These are phyloP conservation scores for Luffa aegyptiaca DNA, from an alignment of 306 rosid species.

Conservation along the genomic window DNA sequence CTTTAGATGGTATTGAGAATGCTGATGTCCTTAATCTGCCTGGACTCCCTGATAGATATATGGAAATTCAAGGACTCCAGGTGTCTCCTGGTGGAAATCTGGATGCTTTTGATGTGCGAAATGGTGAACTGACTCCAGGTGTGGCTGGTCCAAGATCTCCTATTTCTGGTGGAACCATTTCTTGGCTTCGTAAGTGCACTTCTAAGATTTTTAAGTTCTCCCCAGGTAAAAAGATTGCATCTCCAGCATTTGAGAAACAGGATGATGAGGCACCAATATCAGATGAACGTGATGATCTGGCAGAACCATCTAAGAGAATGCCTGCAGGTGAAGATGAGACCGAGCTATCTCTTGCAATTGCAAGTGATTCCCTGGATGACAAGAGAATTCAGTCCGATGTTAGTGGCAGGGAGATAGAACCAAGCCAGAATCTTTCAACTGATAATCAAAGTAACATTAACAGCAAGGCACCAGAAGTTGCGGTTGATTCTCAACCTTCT, in stretches of 20 bases:
- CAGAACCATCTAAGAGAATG: slow-evolving; percentile 29
- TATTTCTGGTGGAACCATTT: slow-evolving; percentile 58
- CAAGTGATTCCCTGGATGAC: slow-evolving; percentile 62
- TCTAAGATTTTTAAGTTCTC: slow-evolving; percentile 73
- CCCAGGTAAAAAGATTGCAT: slow-evolving; percentile 42
- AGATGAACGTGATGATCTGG: slow-evolving; percentile 23
- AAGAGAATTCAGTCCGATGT: slow-evolving; percentile 40
- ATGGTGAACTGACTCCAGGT: slow-evolving; percentile 30
- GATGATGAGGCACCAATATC: slow-evolving; percentile 24
- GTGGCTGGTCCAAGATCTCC: slow-evolving; percentile 37
- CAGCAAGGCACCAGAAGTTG: slow-evolving; percentile 36
- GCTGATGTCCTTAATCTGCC: slow-evolving; percentile 52
- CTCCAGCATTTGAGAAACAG: slow-evolving; percentile 31
- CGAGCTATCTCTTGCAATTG: slow-evolving; percentile 56
- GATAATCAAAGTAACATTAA: slow-evolving; percentile 56
- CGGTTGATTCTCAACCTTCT: slow-evolving; percentile 43
- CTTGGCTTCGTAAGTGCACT: slow-evolving; percentile 89
- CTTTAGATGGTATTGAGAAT: slow-evolving; percentile 49
- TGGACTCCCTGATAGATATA: slow-evolving; percentile 31
- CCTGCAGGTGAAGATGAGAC: slow-evolving; percentile 49
- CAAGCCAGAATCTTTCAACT: slow-evolving; percentile 40
- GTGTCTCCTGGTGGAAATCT: slow-evolving; percentile 30
- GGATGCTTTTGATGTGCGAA: slow-evolving; percentile 31
- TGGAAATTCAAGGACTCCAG: slow-evolving; percentile 16
- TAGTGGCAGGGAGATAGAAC: slow-evolving; percentile 47